A percentile compares a stretch with the other conserved stretches of the same genome.
Conservation (phyloP, 2,329 filamentous ascomycete genomes). For the Huntiella bhutanensis region DNA sequence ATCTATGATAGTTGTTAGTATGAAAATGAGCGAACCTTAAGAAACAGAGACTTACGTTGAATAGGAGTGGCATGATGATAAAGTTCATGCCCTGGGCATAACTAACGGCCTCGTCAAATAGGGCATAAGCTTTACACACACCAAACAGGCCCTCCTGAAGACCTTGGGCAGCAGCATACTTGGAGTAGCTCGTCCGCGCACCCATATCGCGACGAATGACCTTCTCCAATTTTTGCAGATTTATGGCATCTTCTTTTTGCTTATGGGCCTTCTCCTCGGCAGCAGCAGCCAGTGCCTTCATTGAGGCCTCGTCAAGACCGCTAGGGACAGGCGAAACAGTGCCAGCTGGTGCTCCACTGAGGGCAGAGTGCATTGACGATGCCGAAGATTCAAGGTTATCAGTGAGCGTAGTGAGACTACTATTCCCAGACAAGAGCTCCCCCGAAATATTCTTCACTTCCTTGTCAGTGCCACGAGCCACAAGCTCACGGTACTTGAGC, state of each 20-base stretch:
- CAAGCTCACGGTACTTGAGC: constrained; percentile 64
- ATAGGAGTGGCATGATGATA: constrained; percentile 84
- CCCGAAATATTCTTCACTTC: constrained; percentile 38
- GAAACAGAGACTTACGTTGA: constrained; percentile 50
- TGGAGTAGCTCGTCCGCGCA: constrained; percentile 85
- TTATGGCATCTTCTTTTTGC: constrained; percentile 55
- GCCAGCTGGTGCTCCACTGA: constrained; percentile 45
- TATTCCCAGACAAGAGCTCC: constrained; percentile 19
- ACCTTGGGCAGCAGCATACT: constrained; percentile 77
- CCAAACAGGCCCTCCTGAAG: constrained; percentile 89
- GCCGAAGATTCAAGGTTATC: constrained; percentile 58
- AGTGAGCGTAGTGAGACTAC: constrained; percentile 38
- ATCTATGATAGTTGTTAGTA: constrained; percentile 33
- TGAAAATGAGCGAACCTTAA: neutral
- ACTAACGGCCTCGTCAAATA: constrained; percentile 85
- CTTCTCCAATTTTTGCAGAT: constrained; percentile 73
- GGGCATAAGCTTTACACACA: constrained; percentile 89
- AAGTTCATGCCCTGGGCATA: constrained; percentile 99
- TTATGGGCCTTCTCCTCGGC: constrained; percentile 56
- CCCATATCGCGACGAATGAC: constrained; percentile 79
- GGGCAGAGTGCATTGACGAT: constrained; percentile 72
- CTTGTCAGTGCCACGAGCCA: constrained; percentile 62
- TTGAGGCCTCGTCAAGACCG: constrained; percentile 41
- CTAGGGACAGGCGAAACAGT: constrained; percentile 26
- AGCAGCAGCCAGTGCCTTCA: constrained; percentile 44